These are phyloP conservation scores for Thalassiosira profunda DNA, from an alignment of 108 stramenopile genomes.

Conservation along the genomic window DNA sequence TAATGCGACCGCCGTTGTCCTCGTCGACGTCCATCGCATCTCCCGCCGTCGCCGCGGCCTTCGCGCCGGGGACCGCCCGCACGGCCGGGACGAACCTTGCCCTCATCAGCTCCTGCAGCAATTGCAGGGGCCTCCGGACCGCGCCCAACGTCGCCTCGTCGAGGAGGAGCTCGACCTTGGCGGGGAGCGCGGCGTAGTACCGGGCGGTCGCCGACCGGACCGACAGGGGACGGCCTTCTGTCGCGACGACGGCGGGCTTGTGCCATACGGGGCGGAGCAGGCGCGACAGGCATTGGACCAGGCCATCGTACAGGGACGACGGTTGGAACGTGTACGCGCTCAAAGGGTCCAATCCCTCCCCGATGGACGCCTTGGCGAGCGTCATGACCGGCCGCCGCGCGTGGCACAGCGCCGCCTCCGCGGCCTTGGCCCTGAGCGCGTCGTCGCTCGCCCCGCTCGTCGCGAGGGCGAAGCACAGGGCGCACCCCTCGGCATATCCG, in stretches of 20 bases:
- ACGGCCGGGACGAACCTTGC: slow-evolving; percentile 65
- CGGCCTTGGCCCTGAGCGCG: slow-evolving; percentile 47
- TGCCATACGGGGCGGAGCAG: slow-evolving; percentile 90
- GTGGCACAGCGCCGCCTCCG: slow-evolving; percentile 50
- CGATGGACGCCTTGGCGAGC: slow-evolving; percentile 29
- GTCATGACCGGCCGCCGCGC: slow-evolving; percentile 38
- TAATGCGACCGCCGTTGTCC: slow-evolving; percentile 38
- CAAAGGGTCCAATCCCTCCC: slow-evolving; percentile 36
- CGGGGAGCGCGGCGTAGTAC: slow-evolving; percentile 52
- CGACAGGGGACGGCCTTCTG: slow-evolving; percentile 66
- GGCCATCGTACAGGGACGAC: slow-evolving; percentile 81
- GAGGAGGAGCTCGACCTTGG: slow-evolving; percentile 86
- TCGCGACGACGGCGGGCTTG: slow-evolving; percentile 87
- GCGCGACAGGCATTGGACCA: slow-evolving; percentile 63
- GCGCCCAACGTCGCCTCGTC: slow-evolving; percentile 66
- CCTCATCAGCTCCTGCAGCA: slow-evolving; percentile 61
- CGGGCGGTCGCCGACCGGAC: slow-evolving; percentile 39
- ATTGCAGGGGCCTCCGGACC: slow-evolving; percentile 54
- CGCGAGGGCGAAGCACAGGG: slow-evolving; percentile 79
- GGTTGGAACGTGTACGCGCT: slow-evolving; percentile 69
- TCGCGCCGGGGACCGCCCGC: slow-evolving; percentile 59
- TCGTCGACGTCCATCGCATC: slow-evolving; percentile 70
- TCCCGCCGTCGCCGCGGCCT: slow-evolving; percentile 4
- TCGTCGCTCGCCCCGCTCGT: slow-evolving; percentile 48
- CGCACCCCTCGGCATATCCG: slow-evolving; percentile 84